phyloP scores from a whole-genome alignment of 2,329 filamentous ascomycete species.

The Tolypocladium sp. region DNA sequence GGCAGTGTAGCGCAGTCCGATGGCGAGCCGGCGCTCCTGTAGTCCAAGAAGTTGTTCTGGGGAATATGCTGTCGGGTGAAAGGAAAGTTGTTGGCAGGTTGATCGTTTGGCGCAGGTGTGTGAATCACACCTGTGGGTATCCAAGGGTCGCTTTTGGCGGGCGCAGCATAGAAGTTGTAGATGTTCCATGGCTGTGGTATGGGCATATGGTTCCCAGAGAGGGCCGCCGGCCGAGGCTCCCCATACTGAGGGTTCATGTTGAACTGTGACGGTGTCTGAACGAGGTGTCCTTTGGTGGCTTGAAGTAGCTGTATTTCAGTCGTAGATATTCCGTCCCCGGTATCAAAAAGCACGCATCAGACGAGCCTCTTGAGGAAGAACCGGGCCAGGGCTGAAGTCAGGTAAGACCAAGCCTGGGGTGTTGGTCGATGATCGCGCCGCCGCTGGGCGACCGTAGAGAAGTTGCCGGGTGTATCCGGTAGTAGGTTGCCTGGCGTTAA shows the following conservation, averaged over 20 bases:
- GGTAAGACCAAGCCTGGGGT: too few relatives aligned
- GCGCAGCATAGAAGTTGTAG: slow-evolving; percentile 25
- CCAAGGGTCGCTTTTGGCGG: slow-evolving; percentile 32
- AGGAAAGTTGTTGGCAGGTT: slow-evolving; percentile 13
- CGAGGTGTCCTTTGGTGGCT: background rate
- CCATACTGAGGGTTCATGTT: slow-evolving; percentile 4
- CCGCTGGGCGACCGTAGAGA: too few relatives aligned
- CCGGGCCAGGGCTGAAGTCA: too few relatives aligned
- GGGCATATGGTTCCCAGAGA: background rate
- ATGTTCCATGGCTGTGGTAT: slow-evolving; percentile 11
- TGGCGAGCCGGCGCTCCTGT: slow-evolving; percentile 16
- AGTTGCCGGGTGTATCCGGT: background rate
- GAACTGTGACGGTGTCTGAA: background rate
- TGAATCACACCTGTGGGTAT: slow-evolving; percentile 21
- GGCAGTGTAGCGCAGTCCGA: slow-evolving; percentile 31
- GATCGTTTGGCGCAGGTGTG: slow-evolving; percentile 12
- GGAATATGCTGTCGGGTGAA: background rate
- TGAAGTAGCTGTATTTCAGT: background rate
- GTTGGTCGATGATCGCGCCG: too few relatives aligned
- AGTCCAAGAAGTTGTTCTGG: slow-evolving; percentile 10
- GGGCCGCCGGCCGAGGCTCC: background rate
- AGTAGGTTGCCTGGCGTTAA: background rate
- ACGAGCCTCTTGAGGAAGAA: background rate
- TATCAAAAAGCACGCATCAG: background rate
- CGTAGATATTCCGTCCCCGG: background rate